phyloP scores from a whole-genome alignment of 495 filamentous ascomycete species.

The Aspergillus coremiiformis region DNA sequence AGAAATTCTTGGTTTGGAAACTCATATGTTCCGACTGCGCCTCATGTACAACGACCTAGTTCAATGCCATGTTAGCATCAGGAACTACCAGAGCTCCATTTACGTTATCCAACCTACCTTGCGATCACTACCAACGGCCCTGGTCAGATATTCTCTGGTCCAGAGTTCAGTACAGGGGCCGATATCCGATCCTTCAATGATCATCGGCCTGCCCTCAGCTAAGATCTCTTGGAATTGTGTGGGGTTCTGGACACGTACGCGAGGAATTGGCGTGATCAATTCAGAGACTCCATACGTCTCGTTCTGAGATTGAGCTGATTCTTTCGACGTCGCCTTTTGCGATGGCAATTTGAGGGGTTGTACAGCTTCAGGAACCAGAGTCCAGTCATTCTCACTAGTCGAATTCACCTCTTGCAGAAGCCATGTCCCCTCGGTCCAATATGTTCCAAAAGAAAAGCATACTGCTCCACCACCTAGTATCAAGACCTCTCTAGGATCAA shows the following conservation, averaged over 20 bases:
- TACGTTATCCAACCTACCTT: constrained; percentile 39
- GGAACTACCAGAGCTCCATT: neutral
- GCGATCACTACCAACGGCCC: constrained; percentile 55
- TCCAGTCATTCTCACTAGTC: constrained; percentile 17
- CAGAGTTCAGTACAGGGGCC: constrained; percentile 61
- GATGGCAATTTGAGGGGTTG: constrained; percentile 5
- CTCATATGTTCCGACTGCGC: constrained; percentile 60
- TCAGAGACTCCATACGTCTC: neutral
- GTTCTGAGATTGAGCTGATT: neutral
- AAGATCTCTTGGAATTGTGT: constrained; percentile 54
- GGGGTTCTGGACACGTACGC: constrained; percentile 41
- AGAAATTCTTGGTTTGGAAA: constrained; percentile 77
- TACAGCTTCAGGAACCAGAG: constrained; percentile 9
- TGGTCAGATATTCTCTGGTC: constrained; percentile 61
- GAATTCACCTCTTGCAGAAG: constrained; percentile 22
- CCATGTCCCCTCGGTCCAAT: constrained; percentile 59
- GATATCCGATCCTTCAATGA: constrained; percentile 58
- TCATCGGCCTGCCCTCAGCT: constrained; percentile 49
- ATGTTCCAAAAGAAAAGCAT: constrained; percentile 82
- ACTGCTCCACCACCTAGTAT: constrained; percentile 77
- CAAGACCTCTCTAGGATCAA: constrained; percentile 40
- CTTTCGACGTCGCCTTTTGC: neutral
- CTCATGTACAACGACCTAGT: constrained; percentile 63
- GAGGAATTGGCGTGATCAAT: constrained; percentile 32
- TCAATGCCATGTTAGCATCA: constrained; percentile 1